These are phyloP conservation scores for Speleostelium caveatum DNA, from an alignment of 78 protist genomes.

Conservation along the genomic window DNA sequence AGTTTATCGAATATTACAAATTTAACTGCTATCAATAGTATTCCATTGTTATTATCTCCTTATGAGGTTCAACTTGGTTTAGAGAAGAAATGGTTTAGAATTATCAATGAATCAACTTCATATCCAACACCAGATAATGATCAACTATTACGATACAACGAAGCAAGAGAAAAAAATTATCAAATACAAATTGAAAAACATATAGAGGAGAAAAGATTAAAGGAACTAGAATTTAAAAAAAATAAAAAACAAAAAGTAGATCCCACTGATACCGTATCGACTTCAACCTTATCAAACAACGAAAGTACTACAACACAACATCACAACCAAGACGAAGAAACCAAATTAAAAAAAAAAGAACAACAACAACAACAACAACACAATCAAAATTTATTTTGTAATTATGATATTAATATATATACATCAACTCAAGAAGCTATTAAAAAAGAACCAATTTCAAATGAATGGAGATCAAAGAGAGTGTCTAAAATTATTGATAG, in stretches of 20 bases:
- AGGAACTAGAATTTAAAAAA: slow-evolving; percentile 48
- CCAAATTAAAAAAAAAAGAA: background rate
- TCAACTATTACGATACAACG: background rate
- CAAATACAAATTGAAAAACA: background rate
- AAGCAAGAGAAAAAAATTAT: background rate
- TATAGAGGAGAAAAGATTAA: slow-evolving; percentile 2
- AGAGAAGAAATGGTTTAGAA: slow-evolving; percentile 36
- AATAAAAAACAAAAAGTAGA: background rate
- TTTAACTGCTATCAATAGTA: slow-evolving; percentile 7
- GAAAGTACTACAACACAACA: too few relatives aligned
- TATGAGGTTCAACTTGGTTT: slow-evolving; percentile 50
- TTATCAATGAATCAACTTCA: slow-evolving; percentile 2
- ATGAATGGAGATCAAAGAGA: slow-evolving; percentile 12
- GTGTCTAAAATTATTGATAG: background rate
- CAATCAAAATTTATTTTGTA: background rate
- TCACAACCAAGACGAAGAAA: too few relatives aligned
- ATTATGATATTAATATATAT: background rate
- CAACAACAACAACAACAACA: background rate
- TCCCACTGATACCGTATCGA: background rate
- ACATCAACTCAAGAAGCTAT: slow-evolving; percentile 14
- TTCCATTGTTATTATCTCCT: slow-evolving; percentile 30
- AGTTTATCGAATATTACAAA: background rate
- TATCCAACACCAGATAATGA: background rate
- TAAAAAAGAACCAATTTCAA: slow-evolving; percentile 13
- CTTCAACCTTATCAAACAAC: too few relatives aligned